Conservation (phyloP, 2,329 filamentous ascomycete genomes). For the Curvularia lunata region DNA sequence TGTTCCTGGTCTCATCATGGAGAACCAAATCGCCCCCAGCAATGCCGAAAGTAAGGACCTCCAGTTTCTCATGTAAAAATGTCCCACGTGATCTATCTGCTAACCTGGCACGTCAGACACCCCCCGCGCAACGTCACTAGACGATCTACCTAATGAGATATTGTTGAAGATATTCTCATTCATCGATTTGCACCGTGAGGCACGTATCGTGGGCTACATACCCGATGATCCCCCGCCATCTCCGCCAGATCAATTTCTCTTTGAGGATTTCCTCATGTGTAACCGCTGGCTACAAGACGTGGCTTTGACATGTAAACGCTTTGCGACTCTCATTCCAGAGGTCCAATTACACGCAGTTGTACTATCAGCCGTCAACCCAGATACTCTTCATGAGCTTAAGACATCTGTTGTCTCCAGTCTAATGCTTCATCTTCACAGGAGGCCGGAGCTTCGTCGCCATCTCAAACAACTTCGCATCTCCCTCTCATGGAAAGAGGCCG, state of each 20-base stretch:
- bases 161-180: constrained; percentile 18
- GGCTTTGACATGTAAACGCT: constrained; percentile 22
- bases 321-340: constrained; percentile 16
- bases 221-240: constrained; percentile 19
- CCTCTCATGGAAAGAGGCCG: not conserved
- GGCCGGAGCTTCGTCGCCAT: constrained; percentile 9
- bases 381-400: not conserved
- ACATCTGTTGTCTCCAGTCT: constrained; percentile 5
- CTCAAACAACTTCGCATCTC: constrained; percentile 20
- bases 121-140: constrained; percentile 1
- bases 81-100: not conserved
- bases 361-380: not conserved
- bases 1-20: not conserved
- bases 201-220: constrained; percentile 21
- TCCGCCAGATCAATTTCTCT: constrained; percentile 10
- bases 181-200: constrained; percentile 14
- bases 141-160: constrained; percentile 21
- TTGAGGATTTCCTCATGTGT: constrained; percentile 11
- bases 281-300: constrained; percentile 13
- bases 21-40: not conserved
- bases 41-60: not conserved
- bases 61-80: not conserved
- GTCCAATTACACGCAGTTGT: constrained; percentile 11
- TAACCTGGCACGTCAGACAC: constrained; percentile 5
- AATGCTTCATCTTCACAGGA: constrained; percentile 7